Base-by-base conservation (phyloP, 257 asterid genomes). In the Ballota nigra region DNA sequence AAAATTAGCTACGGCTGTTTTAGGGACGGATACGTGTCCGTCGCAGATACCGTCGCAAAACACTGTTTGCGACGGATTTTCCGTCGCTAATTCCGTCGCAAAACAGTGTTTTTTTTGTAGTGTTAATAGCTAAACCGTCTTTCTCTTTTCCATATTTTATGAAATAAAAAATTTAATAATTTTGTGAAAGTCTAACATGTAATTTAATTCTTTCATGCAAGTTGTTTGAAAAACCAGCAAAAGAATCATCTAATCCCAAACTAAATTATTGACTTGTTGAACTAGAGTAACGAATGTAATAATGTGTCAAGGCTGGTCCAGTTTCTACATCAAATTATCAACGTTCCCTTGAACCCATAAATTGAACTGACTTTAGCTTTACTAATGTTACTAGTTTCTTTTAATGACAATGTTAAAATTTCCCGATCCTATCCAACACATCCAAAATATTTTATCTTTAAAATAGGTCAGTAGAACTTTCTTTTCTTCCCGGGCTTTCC, bases 291-390 rank as follows among this genome's bases (percentile, higher is more conserved):
- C 10, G 63, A 15, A 43, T 43, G 18, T 43, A 43, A 43, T 43
- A 43, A 43, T 43, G 19, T 43, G 18, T 29, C 68, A 56, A 28
- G 68, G 69, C 6, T 65, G 69, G 66, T 75, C 66, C 69, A 58
- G 10, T 64, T 51, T 64, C 51, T 45, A 43, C 3, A 57, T 16
- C 58, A 57, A 41, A 41, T 41, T 41, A 41, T 41, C 45, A 38
- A 56, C 66, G 41, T n/a, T n/a, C n/a, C n/a, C n/a, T n/a, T n/a
- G n/a, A n/a, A n/a, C n/a, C n/a, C n/a, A n/a, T n/a, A n/a, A n/a
- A 12, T 3, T 13, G 51, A 4, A 41, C 51, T 13, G 16, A 41
- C 18, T 13, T 41, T 41, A 12, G 16, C 18, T 11, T 41, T 41
- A 13, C 18, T 11, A 41, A 41, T 11, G 5, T 3, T 41, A 41